Base-by-base conservation (phyloP, 345 rosid species). In the Gynandropsis gynandra region DNA sequence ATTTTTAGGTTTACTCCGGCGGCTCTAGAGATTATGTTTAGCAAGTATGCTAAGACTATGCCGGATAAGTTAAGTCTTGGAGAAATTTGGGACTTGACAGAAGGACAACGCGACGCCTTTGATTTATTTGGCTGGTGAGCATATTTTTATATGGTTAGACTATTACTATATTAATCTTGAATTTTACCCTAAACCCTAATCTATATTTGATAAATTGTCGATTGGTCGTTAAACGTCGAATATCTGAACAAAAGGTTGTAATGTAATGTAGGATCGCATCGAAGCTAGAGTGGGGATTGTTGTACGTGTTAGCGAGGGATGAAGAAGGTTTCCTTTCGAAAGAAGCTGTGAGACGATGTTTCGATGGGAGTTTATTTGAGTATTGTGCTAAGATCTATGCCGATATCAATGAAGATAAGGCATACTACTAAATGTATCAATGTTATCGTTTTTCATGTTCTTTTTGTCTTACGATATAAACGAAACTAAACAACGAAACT, bases 21-120 rank as follows among this genome's bases (percentile, higher is more conserved):
- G 17, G 56, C 69, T 61, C 47, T 89, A 1, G 96, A 86, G 67
- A 63, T 68, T 68, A 74, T 77, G 11, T 86, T 83, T 43, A 83
- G 97, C 83, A 86, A 86, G 67, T 80, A 83, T 41, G 88, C 86
- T 0, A 64, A 47, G 0, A 83, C 88, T 0, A 46, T 65, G n/a
- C 90, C 88, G 0, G 76, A 83, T 66, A 83, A 74, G 73, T 32
- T 86, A 4, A 67, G 81, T 1, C 27, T 73, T 1, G 55, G 74
- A 52, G 96, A 89, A 69, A 20, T 89, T 4, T 87, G 97, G 97
- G 42, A 77, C 32, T 64, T 86, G 96, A 89, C 96, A 0, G 71
- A 89, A 55, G 96, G 83, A 44, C 74, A 80, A 31, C 72, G 85
- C 1, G 24, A 56, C 11, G 68, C 85, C 1, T 78, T 42, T 2